Base-by-base conservation (phyloP, 2,329 filamentous ascomycete species). In the Rhynchosporium agropyri region DNA sequence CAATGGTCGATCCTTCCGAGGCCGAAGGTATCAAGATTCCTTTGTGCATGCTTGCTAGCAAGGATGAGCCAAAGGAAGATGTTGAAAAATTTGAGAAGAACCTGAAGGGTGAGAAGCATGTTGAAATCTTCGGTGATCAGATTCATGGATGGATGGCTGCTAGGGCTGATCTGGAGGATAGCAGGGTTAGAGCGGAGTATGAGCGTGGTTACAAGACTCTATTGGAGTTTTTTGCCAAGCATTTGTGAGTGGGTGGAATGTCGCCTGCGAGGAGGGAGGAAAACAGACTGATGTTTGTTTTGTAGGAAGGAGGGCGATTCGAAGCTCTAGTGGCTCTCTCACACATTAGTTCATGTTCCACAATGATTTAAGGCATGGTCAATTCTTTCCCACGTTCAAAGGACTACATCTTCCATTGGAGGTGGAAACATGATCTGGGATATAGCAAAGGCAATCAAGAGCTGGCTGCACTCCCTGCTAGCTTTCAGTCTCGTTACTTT, bases 1-100 rank as follows among this genome's bases (percentile, higher is more conserved):
- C 85, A 66, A 86, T 88, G 83, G 82, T 89, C 48, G 85, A 89
- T 66, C 77, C 83, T 26, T 76, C 79, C 42, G 88, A 91, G 51
- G 88, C 86, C 1, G 73, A 79, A 67, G 78, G 76, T 8, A 80
- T 90, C 74, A 84, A 80, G 60, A 79, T 89, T 7, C 89, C 89
- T 1, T 76, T 89, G 46, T 79, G 81, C 60, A 69, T 89, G 69
- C 79, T 91, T 1, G 87, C 89, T 0, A 89, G 87, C 40, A 83
- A 83, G 71, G 88, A 91, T 86, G 90, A 78, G 71, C 72, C 76
- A 3, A 75, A 69, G 0, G 79, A 80, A 0, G 73, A 75, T 0
- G 77, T 83, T 0, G 74, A 77, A 48, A 74, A 76, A 49, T 83
- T 80, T 67, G 74, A 77, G 62, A 71, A 77, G 51, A 75, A 78